These are phyloP conservation scores for Diaporthe vaccinii DNA, from an alignment of 2,329 filamentous ascomycete species.

Conservation along the genomic window DNA sequence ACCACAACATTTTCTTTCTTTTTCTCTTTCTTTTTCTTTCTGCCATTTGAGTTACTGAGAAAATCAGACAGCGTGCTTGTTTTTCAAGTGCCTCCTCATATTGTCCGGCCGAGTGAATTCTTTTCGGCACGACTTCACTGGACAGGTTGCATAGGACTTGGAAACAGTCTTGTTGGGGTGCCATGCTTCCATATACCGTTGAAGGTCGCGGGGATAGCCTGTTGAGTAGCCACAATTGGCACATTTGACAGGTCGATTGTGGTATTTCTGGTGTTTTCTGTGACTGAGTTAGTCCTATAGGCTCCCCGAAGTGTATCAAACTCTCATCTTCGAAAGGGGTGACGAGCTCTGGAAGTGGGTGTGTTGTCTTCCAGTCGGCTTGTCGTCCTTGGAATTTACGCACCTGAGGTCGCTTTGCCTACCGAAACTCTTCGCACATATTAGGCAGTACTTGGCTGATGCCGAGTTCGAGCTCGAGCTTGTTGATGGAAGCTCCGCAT, in stretches of 20 bases:
- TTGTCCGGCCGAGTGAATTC: not conserved
- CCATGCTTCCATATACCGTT: not conserved
- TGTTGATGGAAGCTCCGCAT: not conserved
- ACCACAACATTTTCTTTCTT: too few relatives aligned
- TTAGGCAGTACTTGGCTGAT: not conserved
- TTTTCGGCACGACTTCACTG: not conserved
- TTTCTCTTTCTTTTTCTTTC: too few relatives aligned
- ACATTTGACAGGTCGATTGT: not conserved
- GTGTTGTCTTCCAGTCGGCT: too few relatives aligned
- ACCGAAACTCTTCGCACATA: not conserved
- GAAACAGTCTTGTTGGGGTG: not conserved
- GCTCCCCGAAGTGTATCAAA: too few relatives aligned
- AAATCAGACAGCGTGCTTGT: not conserved
- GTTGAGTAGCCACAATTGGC: not conserved
- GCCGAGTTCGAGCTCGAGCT: not conserved
- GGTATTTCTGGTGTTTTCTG: not conserved
- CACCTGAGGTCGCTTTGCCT: not conserved
- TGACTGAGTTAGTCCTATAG: not conserved
- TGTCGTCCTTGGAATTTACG: not conserved
- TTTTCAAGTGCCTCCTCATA: not conserved
- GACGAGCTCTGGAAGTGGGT: not conserved
- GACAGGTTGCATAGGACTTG: not conserved
- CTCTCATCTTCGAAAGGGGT: too few relatives aligned
- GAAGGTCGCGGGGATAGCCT: not conserved
- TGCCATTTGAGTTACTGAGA: not conserved